Evolutionary conservation across 768 basidiomycete genomes (phyloP).

Genomic region (Mycena leptocephala): DNA sequence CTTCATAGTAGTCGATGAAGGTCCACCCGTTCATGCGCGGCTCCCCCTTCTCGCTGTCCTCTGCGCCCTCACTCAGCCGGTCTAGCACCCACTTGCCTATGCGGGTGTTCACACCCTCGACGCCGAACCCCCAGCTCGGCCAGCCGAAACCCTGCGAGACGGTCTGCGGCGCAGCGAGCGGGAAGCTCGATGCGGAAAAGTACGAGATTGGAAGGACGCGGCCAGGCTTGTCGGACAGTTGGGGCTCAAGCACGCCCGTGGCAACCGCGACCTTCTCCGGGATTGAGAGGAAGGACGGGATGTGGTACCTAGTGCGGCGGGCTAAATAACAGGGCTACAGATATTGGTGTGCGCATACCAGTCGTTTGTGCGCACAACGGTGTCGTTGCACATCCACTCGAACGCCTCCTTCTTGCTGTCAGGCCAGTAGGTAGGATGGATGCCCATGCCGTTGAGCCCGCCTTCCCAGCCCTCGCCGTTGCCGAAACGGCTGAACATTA

Average conservation of each 20-base stretch:
- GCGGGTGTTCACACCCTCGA: slow-evolving; percentile 91
- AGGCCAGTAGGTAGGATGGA: slow-evolving; percentile 92
- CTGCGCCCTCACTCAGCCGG: slow-evolving; percentile 53
- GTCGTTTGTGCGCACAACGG: slow-evolving; percentile 84
- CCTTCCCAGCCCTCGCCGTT: slow-evolving; percentile 80
- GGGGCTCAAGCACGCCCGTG: slow-evolving; percentile 67
- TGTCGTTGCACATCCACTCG: slow-evolving; percentile 82
- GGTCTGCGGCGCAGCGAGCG: slow-evolving; percentile 82
- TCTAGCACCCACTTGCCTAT: slow-evolving; percentile 81
- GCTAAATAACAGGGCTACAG: neutral
- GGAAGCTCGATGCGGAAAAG: slow-evolving; percentile 87
- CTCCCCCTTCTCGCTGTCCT: slow-evolving; percentile 42
- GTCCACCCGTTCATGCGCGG: slow-evolving; percentile 82
- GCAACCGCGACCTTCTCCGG: slow-evolving; percentile 84
- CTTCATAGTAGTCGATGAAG: slow-evolving; percentile 81
- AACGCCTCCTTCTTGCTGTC: slow-evolving; percentile 84
- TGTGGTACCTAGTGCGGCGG: slow-evolving; percentile 61
- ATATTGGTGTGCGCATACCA: slow-evolving; percentile 61
- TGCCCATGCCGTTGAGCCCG: slow-evolving; percentile 81
- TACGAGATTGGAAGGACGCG: slow-evolving; percentile 82
- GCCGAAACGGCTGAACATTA: slow-evolving; percentile 92
- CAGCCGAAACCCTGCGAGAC: slow-evolving; percentile 91
- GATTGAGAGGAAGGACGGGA: slow-evolving; percentile 86
- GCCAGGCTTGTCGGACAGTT: slow-evolving; percentile 45
- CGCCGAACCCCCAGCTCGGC: slow-evolving; percentile 81